Percentiles rank a stretch among this genome's conserved stretches.
Evolutionary conservation across 306 rosid species (phyloP).

Genomic region (Sophora flavescens): DNA sequence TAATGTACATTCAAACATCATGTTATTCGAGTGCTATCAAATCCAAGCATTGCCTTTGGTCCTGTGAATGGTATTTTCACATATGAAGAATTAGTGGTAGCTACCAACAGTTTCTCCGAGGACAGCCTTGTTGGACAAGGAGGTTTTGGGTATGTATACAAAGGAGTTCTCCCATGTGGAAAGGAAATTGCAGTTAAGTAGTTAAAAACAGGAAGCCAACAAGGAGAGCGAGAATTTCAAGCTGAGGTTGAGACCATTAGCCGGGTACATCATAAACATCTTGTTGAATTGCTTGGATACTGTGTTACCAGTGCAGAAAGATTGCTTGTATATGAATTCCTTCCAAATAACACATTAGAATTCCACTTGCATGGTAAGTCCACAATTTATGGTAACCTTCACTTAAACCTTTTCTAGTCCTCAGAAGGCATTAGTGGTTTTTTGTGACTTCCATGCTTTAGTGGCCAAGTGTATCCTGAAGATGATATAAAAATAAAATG

Average conservation of each 20-base stretch:
- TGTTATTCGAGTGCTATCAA: slow-evolving; percentile 45
- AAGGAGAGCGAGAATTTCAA: slow-evolving; percentile 65
- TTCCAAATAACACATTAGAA: slow-evolving; percentile 65
- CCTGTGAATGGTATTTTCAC: slow-evolving; percentile 48
- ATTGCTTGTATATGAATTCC: slow-evolving; percentile 62
- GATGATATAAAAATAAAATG: slow-evolving; percentile 21
- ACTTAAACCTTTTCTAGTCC: neutral
- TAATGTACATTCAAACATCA: neutral
- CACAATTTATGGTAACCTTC: neutral
- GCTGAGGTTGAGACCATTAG: slow-evolving; percentile 66
- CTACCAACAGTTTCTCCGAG: slow-evolving; percentile 60
- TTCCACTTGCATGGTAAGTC: slow-evolving; percentile 64
- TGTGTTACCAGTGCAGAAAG: slow-evolving; percentile 53
- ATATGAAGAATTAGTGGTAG: slow-evolving; percentile 52
- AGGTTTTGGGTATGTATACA: slow-evolving; percentile 64
- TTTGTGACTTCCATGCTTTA: too few relatives aligned
- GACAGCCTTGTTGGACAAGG: slow-evolving; percentile 67
- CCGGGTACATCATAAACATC: slow-evolving; percentile 68
- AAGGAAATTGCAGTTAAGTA: slow-evolving; percentile 65
- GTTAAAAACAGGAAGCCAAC: slow-evolving; percentile 57
- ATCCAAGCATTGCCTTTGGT: slow-evolving; percentile 38
- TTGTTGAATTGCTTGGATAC: slow-evolving; percentile 62
- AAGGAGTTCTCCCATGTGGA: slow-evolving; percentile 61
- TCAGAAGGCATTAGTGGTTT: too few relatives aligned
- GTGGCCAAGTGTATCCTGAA: too few relatives aligned